A percentile compares a stretch with the other conserved stretches of the same genome.
Conservation (phyloP, 129 eudicot genomes). For the Pulicaria dysenterica region DNA sequence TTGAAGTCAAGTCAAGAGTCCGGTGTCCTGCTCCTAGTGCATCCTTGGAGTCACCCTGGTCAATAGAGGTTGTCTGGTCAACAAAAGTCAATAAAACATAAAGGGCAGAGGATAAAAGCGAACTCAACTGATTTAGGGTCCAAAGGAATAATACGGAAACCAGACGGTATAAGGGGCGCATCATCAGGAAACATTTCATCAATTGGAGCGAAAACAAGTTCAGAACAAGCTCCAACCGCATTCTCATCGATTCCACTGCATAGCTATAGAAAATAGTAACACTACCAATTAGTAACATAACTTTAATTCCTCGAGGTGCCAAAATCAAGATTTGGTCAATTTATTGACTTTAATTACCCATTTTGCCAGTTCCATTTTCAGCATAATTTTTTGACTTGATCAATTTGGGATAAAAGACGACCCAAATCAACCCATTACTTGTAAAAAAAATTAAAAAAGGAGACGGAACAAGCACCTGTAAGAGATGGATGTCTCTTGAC, state of each 20-base stretch:
- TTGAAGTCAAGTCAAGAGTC: slow-evolving; percentile 90
- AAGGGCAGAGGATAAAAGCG: not conserved
- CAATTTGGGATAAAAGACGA: not conserved
- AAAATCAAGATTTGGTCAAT: not conserved
- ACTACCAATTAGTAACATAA: not conserved
- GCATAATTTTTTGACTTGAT: not conserved
- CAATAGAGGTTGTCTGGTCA: slow-evolving; percentile 15
- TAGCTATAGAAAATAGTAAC: slow-evolving; percentile 44
- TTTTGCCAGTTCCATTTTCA: not conserved
- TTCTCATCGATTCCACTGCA: slow-evolving; percentile 92
- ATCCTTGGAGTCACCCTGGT: slow-evolving; percentile 65
- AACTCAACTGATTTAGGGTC: slow-evolving; percentile 92
- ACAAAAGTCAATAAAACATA: slow-evolving; percentile 13
- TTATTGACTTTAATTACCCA: no score
- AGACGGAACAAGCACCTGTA: slow-evolving; percentile 61
- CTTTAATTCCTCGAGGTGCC: not conserved
- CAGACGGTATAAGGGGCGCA: slow-evolving; percentile 87
- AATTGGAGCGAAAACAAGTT: slow-evolving; percentile 94
- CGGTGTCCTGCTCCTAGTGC: slow-evolving; percentile 49
- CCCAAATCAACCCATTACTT: not conserved
- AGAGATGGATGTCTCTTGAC: slow-evolving; percentile 82
- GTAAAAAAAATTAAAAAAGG: not conserved
- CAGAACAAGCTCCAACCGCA: slow-evolving; percentile 91
- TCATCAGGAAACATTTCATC: slow-evolving; percentile 97
- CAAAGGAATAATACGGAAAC: slow-evolving; percentile 87